A percentile compares a stretch with the other conserved stretches of the same genome.
Evolutionary conservation across 768 basidiomycete species (phyloP).

Genomic region (Boletus pseudopeckii): DNA sequence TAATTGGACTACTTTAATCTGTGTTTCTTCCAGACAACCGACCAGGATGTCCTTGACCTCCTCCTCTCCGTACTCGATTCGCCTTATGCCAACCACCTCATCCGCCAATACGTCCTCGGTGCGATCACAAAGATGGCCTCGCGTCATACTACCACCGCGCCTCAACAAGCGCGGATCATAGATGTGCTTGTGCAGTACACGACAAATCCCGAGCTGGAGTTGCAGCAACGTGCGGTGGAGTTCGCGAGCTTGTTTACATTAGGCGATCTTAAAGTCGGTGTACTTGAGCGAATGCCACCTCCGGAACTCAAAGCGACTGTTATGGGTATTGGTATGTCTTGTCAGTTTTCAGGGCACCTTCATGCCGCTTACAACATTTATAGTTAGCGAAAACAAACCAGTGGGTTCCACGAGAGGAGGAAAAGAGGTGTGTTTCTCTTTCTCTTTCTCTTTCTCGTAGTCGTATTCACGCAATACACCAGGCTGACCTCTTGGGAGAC

Average conservation of each 20-base stretch:
- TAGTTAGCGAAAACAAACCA: slow-evolving; percentile 94
- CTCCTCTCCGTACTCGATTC: slow-evolving; percentile 85
- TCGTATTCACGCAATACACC: slow-evolving; percentile 5
- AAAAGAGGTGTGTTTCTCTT: slow-evolving; percentile 54
- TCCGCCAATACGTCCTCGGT: slow-evolving; percentile 88
- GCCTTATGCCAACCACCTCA: slow-evolving; percentile 88
- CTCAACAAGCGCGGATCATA: slow-evolving; percentile 76
- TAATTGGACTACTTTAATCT: not conserved
- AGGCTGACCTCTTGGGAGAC: slow-evolving; percentile 80
- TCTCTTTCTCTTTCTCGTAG: not conserved
- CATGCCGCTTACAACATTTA: slow-evolving; percentile 1
- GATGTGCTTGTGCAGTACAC: slow-evolving; percentile 78
- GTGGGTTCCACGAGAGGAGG: slow-evolving; percentile 85
- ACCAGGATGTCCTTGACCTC: slow-evolving; percentile 83
- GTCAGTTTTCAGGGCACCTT: not conserved
- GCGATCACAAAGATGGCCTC: slow-evolving; percentile 88
- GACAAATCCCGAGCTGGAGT: slow-evolving; percentile 86
- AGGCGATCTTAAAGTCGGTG: slow-evolving; percentile 74
- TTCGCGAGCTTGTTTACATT: slow-evolving; percentile 82
- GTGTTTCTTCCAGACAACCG: slow-evolving; percentile 51
- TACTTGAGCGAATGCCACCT: slow-evolving; percentile 97
- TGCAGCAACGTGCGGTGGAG: slow-evolving; percentile 95
- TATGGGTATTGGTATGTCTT: slow-evolving; percentile 76
- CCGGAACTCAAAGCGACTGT: slow-evolving; percentile 98
- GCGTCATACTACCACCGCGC: slow-evolving; percentile 59